These are phyloP conservation scores for Collybia mongolica DNA, from an alignment of 768 basidiomycete species.

Conservation along the genomic window DNA sequence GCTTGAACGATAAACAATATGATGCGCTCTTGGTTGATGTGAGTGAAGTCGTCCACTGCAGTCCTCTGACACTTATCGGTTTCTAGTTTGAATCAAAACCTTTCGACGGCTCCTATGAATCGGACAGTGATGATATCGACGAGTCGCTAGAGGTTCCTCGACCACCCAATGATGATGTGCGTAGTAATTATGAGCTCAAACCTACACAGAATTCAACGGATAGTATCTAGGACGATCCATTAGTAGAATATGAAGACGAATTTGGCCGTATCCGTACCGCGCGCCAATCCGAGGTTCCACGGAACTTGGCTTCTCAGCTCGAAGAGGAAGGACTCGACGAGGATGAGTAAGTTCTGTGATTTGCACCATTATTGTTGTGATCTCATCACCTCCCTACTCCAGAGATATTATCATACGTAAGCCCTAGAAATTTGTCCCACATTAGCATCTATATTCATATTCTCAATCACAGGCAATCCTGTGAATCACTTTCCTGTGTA, in stretches of 20 bases:
- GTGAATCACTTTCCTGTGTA: conserved; percentile 87
- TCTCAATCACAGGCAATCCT: conserved; percentile 60
- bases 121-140: conserved; percentile 76
- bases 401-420: conserved; percentile 64
- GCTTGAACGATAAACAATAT: conserved; percentile 73
- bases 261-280: conserved; percentile 76
- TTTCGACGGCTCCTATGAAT: conserved; percentile 48
- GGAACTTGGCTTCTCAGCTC: conserved; percentile 51
- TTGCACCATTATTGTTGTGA: conserved; percentile 7
- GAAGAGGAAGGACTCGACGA: conserved; percentile 44
- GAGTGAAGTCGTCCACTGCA: conserved; percentile 23
- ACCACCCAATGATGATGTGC: conserved; percentile 40
- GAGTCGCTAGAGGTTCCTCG: conserved; percentile 70
- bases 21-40: conserved; percentile 77
- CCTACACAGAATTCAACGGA: not conserved
- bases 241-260: conserved; percentile 86
- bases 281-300: conserved; percentile 74
- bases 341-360: conserved; percentile 50
- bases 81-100: conserved; percentile 67
- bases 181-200: conserved; percentile 6
- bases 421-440: conserved; percentile 11
- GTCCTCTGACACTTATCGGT: not conserved
- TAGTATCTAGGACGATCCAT: conserved; percentile 59
- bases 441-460: not conserved
- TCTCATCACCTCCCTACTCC: conserved; percentile 1